Conservation (phyloP, 352 stramenopile species). For the Pythium guiyangense region DNA sequence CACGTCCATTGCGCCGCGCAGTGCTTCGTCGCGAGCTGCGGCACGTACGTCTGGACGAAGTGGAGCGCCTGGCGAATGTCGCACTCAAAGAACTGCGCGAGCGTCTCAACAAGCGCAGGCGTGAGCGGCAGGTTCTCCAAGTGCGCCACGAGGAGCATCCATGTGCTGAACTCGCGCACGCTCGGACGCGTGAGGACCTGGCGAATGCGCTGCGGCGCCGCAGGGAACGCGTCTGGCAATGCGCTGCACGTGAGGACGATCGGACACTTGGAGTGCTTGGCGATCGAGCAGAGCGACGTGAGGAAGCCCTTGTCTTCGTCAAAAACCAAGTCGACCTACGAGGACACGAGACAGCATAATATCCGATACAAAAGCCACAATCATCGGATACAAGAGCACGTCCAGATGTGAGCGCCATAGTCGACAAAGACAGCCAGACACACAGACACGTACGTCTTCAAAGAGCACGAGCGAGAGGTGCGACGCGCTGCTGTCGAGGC, state of each 20-base stretch:
- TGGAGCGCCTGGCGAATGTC: constrained; percentile 70
- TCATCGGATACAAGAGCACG: background rate
- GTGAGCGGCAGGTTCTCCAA: constrained; percentile 45
- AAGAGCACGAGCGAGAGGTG: constrained; percentile 81
- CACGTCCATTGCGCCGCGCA: constrained; percentile 14
- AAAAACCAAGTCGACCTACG: constrained; percentile 66
- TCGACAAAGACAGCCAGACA: background rate
- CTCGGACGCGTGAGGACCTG: constrained; percentile 39
- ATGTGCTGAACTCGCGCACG: constrained; percentile 54
- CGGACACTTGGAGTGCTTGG: constrained; percentile 74
- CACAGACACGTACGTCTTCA: constrained; percentile 48
- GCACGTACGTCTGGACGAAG: constrained; percentile 54
- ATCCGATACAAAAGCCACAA: background rate
- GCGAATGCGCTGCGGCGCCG: constrained; percentile 35
- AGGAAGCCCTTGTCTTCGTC: constrained; percentile 81
- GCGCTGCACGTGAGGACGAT: constrained; percentile 71
- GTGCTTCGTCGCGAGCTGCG: constrained; percentile 14
- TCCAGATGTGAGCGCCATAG: background rate
- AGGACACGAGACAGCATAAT: background rate
- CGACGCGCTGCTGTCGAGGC: constrained; percentile 29
- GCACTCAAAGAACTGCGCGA: constrained; percentile 54
- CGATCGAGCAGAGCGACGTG: constrained; percentile 63
- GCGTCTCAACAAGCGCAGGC: constrained; percentile 23
- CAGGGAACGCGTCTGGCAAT: constrained; percentile 55
- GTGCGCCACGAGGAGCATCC: constrained; percentile 56